These are phyloP conservation scores for Pseudomassariella vexata DNA, from an alignment of 2,329 filamentous ascomycete genomes.

Conservation along the genomic window DNA sequence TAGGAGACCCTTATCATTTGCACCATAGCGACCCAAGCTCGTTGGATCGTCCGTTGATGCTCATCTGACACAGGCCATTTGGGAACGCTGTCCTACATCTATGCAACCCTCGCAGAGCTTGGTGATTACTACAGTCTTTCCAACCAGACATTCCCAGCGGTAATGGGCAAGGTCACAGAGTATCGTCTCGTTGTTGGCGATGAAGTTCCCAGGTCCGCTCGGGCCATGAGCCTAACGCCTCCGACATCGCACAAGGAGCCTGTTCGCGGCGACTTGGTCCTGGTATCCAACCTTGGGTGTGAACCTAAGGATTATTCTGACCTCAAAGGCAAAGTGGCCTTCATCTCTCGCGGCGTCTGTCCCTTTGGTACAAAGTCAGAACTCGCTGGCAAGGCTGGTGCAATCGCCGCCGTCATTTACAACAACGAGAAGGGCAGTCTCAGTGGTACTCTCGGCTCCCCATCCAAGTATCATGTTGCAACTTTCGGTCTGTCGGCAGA, in stretches of 20 bases:
- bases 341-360: conserved; percentile 66
- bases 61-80: conserved; percentile 57
- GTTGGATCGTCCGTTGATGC: no score
- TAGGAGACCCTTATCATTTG: no score
- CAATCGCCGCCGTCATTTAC: conserved; percentile 66
- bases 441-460: conserved; percentile 62
- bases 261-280: conserved; percentile 53
- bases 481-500: conserved; percentile 61
- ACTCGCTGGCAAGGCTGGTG: conserved; percentile 62
- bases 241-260: conserved; percentile 54
- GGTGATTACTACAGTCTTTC: conserved; percentile 57
- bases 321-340: conserved; percentile 58
- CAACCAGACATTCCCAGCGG: conserved; percentile 60
- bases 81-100: conserved; percentile 60
- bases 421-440: conserved; percentile 62
- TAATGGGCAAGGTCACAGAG: conserved; percentile 54
- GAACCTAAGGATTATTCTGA: conserved; percentile 52
- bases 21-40: neutral
- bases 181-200: conserved; percentile 51
- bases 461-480: conserved; percentile 54
- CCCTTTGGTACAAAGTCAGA: conserved; percentile 67
- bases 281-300: conserved; percentile 60
- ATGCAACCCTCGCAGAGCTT: conserved; percentile 45
- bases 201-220: conserved; percentile 41
- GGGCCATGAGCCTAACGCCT: conserved; percentile 61